Base-by-base conservation (phyloP, 1,284 basidiomycete species). In the Cerrena zonata region DNA sequence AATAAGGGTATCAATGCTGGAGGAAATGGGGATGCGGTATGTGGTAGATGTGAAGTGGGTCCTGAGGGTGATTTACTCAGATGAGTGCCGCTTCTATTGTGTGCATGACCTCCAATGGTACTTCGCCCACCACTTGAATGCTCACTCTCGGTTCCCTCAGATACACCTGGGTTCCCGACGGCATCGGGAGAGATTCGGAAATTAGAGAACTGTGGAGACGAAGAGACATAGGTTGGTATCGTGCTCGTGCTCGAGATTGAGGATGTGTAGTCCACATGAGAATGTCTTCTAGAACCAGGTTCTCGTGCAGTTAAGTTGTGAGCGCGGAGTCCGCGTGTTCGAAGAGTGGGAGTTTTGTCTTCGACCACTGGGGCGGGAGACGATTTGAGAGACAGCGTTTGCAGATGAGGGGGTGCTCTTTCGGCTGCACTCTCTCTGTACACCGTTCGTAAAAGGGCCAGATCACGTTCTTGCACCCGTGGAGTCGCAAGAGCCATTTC, bases 1-100 rank as follows among this genome's bases (percentile, higher is more conserved):
- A 96, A 72, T 51, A 89, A 67, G 3, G 73, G 59, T 21, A 81
- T 61, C 36, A 96, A 61, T 23, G 84, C 84, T 4, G 71, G 68
- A 13, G 85, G 85, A 56, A 73, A 78, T 30, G 69, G 45, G 36
- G 56, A 52, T 15, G 50, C 56, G 24, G 50, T 48, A 24, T 55
- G 63, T 18, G 57, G 56, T 24, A 65, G 56, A 40, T 63, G 60
- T 7, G 64, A 51, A 15, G 61, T 56, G 22, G 72, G 67, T 12
- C 64, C 61, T 11, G 76, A 75, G 7, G 76, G 69, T 21, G 74
- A 76, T 1, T 65, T 61, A 7, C 77, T 74, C 39, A 69, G 19
- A 19, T 22, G 7, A 22, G 22, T 19, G 13, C 21, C 23, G 13
- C 37, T 39, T n/a, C n/a, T n/a, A n/a, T n/a, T n/a, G 18, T 75